Base-by-base conservation (phyloP, 805 yeast species). In the Saccharomycopsis capsularis region DNA sequence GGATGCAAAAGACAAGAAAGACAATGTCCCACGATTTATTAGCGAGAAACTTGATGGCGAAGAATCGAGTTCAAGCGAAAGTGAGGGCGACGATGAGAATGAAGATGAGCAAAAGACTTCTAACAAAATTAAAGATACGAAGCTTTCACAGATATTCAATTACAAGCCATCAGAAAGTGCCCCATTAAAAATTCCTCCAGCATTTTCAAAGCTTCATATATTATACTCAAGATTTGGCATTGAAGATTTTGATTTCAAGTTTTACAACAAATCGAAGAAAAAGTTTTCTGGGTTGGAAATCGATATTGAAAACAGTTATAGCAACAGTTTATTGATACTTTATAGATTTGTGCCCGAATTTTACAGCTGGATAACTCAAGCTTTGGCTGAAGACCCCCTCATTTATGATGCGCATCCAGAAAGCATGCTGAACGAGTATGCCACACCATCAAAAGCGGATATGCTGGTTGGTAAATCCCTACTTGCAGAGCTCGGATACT, bases 171-270 rank as follows among this genome's bases (percentile, higher is more conserved):
- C 47, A 18, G 39, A 27, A 16, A 18, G 18, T 35, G 22, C 30
- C 4, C 44, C 47, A n/a, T 30, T 40, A 7, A 43, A 47, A 27
- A 40, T 50, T 1, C 96, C 96, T 1, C 81, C 82, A 46, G 85
- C 90, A 32, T 91, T 83, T 66, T 70, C 80, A 37, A 78, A 81
- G 57, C 69, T 87, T 41, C 85, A 82, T 52, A 85, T 91, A 47
- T 75, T 82, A 38, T 91, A 90, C 63, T 85, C 95, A 49, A 82
- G 78, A 58, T 91, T 88, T 64, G 99, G 99, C 24, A 89, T 93
- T 27, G 88, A 84, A 57, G 96, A 89, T 63, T 93, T 93, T 66
- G 96, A 91, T 66, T 91, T 93, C 62, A 81, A 77, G 47, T 83
- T 81, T 58, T 91, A 84, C 68, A 91, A 91, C 61, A 23, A 44